Percentiles rank a stretch among this genome's conserved stretches.
phyloP scores from a whole-genome alignment of 345 rosid genomes.

The Acer saccharum region DNA sequence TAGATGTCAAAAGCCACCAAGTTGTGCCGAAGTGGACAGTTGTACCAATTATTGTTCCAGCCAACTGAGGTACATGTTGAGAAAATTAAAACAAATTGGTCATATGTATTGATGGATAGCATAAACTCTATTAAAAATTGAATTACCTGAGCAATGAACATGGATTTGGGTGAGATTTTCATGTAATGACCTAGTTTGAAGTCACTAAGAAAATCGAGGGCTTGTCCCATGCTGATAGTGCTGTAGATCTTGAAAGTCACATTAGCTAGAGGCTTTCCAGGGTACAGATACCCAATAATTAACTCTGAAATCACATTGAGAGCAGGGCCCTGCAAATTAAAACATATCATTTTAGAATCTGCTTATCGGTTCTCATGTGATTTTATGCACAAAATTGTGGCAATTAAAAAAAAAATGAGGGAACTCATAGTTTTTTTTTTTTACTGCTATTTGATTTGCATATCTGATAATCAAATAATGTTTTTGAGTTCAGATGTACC shows the following conservation, averaged over 20 bases:
- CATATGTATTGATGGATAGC: neutral
- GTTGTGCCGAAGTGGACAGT: conserved; percentile 59
- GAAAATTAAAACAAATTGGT: neutral
- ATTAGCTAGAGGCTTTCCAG: conserved; percentile 84
- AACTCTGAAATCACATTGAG: conserved; percentile 74
- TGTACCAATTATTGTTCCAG: conserved; percentile 66
- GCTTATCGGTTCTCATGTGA: neutral
- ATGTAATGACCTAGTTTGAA: conserved; percentile 89
- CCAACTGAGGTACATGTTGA: conserved; percentile 30
- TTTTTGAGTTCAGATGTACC: conserved; percentile 25
- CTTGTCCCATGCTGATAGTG: conserved; percentile 74
- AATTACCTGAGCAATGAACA: conserved; percentile 69
- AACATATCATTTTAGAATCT: neutral
- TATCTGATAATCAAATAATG: neutral
- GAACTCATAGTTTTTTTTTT: neutral
- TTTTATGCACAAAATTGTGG: neutral
- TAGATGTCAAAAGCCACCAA: conserved; percentile 65
- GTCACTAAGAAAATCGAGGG: conserved; percentile 61
- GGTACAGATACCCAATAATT: conserved; percentile 68
- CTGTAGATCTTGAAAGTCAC: conserved; percentile 85
- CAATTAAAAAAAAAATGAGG: neutral
- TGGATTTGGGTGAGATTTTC: conserved; percentile 83
- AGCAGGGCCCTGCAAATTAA: conserved; percentile 51
- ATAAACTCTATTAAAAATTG: neutral
- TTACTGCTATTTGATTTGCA: neutral